phyloP scores from a whole-genome alignment of 257 asterid species.

The Echium plantagineum region DNA sequence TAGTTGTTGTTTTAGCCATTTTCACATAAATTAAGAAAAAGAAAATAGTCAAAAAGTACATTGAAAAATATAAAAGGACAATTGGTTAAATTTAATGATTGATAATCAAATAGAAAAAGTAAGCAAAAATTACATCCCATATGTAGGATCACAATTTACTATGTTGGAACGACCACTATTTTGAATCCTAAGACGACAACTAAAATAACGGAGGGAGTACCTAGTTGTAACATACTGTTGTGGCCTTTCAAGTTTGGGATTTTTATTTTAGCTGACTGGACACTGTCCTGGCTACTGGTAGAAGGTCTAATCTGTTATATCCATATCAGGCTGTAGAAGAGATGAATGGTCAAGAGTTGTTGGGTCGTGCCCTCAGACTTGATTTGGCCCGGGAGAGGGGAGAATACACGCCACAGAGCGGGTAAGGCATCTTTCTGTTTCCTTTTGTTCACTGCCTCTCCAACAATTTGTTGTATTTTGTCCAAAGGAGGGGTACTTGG shows the following conservation, averaged over 20 bases:
- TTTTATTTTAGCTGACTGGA: neutral
- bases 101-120: no score
- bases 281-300: neutral
- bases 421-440: constrained; percentile 26
- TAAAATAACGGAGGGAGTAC: no score
- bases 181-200: no score
- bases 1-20: no score
- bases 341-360: constrained; percentile 55
- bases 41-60: no score
- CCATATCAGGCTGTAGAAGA: constrained; percentile 41
- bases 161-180: no score
- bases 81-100: no score
- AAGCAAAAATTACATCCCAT: no score
- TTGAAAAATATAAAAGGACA: no score
- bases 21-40: no score
- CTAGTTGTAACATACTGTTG: no score
- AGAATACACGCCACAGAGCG: constrained; percentile 39
- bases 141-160: no score
- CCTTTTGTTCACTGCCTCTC: neutral
- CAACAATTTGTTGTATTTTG: neutral
- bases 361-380: constrained; percentile 59
- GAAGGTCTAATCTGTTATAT: neutral
- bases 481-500: neutral
- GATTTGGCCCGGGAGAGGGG: constrained; percentile 62
- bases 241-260: neutral